A percentile compares a stretch with the other conserved stretches of the same genome.
phyloP scores from a whole-genome alignment of 148 eudicot genomes.

The Simmondsia chinensis region DNA sequence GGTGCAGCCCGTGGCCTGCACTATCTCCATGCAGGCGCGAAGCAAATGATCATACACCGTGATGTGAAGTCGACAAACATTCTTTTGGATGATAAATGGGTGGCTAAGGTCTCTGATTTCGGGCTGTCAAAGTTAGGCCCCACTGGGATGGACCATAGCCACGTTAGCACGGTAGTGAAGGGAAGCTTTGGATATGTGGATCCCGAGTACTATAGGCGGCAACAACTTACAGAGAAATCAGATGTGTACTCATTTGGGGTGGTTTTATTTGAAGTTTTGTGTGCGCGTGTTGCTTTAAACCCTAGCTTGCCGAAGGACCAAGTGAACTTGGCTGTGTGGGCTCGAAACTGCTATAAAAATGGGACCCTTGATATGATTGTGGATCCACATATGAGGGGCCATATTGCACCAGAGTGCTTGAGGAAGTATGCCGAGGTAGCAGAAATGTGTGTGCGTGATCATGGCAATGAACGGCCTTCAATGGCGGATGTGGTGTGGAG shows the following conservation, averaged over 20 bases:
- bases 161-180: slow-evolving; percentile 24
- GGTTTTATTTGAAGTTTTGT: slow-evolving; percentile 18
- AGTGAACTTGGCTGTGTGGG: slow-evolving; percentile 39
- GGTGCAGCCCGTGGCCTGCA: slow-evolving; percentile 26
- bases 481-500: slow-evolving; percentile 38
- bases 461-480: slow-evolving; percentile 24
- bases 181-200: slow-evolving; percentile 25
- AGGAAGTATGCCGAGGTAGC: slow-evolving; percentile 30
- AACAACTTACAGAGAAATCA: slow-evolving; percentile 21
- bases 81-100: slow-evolving; percentile 16
- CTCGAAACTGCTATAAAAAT: slow-evolving; percentile 5
- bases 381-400: slow-evolving; percentile 25
- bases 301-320: slow-evolving; percentile 16
- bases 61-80: slow-evolving; percentile 24
- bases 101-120: slow-evolving; percentile 25
- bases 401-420: slow-evolving; percentile 31
- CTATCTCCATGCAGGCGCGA: slow-evolving; percentile 20
- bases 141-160: slow-evolving; percentile 18
- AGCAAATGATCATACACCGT: slow-evolving; percentile 16
- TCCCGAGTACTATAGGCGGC: slow-evolving; percentile 23
- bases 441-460: slow-evolving; percentile 19
- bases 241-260: slow-evolving; percentile 25
- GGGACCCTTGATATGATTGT: slow-evolving; percentile 26
- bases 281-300: slow-evolving; percentile 20
- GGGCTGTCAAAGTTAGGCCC: slow-evolving; percentile 21